Base-by-base conservation (phyloP, 23 red algal genomes). In the Gracilaria domingensis region DNA sequence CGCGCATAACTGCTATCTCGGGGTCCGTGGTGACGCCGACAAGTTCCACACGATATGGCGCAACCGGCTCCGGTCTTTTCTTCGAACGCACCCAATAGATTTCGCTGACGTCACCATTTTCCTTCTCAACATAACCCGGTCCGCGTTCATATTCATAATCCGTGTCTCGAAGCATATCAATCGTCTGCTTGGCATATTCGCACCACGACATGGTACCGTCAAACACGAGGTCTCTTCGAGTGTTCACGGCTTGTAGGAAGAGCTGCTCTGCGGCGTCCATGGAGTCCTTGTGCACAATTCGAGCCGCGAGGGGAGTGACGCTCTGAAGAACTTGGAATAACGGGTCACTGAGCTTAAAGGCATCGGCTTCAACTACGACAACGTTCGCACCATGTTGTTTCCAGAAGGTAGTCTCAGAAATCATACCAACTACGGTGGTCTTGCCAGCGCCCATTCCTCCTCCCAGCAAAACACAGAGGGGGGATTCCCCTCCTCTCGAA, bases 401-500 rank as follows among this genome's bases (percentile, higher is more conserved):
- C 92, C 92, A 94, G 79, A 94, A 94, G 9, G 69, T 51, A 18
- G 92, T 88, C n/a, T 54, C 75, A 39, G 39, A 42, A 77, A 94
- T 87, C 73, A 87, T 54, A 33, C 58, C 75, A 26, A 81, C 42
- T 21, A 74, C 92, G 0, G 82, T 82, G 28, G 81, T 94, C 48
- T 94, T 87, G 23, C 92, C 92, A 8, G 92, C 81, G 53, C 92
- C 92, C 92, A 94, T 94, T n/a, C 92, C 92, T 29, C 92, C 92
- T 25, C 92, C 92, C 4, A 94, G 69, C 59, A 94, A 44, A 56
- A 94, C 73, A 72, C 83, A 82, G 14, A 94, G 42, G 16, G 92
- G 92, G 28, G 57, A 66, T 21, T 80, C 74, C 18, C 55, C 34
- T 13, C 28, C 23, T n/a, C 40, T 20, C 8, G 87, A 38, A 6